Percentiles rank a stretch among this genome's conserved stretches.
These are phyloP conservation scores for Diplodia scrobiculata DNA, from an alignment of 2,329 filamentous ascomycete species.

Conservation along the genomic window DNA sequence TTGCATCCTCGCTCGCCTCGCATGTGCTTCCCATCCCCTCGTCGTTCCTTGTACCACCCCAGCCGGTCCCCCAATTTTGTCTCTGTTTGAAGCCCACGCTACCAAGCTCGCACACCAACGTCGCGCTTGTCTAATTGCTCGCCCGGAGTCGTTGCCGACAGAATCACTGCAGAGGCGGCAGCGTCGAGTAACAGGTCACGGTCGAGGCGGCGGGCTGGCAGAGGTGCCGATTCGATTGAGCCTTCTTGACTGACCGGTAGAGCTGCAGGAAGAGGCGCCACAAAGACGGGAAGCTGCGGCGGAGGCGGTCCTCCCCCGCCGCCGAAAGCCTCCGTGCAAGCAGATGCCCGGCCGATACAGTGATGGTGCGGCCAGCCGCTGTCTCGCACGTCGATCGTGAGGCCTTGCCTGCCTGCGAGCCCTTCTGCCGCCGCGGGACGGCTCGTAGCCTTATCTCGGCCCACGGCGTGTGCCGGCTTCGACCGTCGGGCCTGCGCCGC, in stretches of 20 bases:
- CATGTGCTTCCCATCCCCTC: not conserved
- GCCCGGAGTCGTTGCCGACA: not conserved
- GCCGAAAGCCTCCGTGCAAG: not conserved
- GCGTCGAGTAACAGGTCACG: slow-evolving; percentile 16
- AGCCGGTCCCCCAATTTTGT: not conserved
- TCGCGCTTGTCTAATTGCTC: not conserved
- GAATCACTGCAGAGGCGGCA: slow-evolving; percentile 9
- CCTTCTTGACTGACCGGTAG: slow-evolving; percentile 20
- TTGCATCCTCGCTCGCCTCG: not conserved
- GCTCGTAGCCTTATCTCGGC: slow-evolving; percentile 28
- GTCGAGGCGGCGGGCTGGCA: slow-evolving; percentile 16
- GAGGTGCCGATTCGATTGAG: slow-evolving; percentile 21
- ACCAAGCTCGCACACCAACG: slow-evolving; percentile 3
- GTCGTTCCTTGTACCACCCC: not conserved
- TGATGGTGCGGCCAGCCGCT: slow-evolving; percentile 21
- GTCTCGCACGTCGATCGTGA: slow-evolving; percentile 21
- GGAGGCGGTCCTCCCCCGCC: slow-evolving; percentile 1
- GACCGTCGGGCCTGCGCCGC: not conserved
- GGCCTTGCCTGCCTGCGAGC: slow-evolving; percentile 8
- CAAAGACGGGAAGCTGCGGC: slow-evolving; percentile 4
- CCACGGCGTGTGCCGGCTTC: slow-evolving; percentile 8
- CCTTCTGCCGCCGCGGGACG: slow-evolving; percentile 19
- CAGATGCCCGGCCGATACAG: slow-evolving; percentile 7
- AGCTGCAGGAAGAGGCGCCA: slow-evolving; percentile 21
- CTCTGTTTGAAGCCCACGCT: not conserved